Evolutionary conservation across 805 yeast genomes (phyloP).

Genomic region (Starmerella bacillaris): DNA sequence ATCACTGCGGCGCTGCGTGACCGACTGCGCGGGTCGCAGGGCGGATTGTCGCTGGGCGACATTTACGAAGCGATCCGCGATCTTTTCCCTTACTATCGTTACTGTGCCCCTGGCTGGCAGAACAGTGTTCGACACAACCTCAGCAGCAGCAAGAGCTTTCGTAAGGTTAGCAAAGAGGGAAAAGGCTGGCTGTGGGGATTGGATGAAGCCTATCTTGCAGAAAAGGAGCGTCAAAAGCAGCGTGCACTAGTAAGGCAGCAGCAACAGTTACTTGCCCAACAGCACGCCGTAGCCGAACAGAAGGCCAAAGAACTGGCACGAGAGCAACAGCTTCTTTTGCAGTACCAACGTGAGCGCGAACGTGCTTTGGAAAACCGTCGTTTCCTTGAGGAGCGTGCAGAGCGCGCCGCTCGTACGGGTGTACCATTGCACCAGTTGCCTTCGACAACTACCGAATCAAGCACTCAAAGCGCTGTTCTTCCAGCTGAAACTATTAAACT

Average conservation of each 20-base stretch:
- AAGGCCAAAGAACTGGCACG: constrained; percentile 18
- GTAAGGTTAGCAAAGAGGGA: constrained; percentile 67
- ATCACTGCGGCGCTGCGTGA: constrained; percentile 63
- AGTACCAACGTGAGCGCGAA: constrained; percentile 17
- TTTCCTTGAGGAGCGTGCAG: constrained; percentile 13
- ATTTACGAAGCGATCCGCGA: constrained; percentile 76
- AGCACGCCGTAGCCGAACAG: constrained; percentile 19
- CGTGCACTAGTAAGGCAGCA: constrained; percentile 22
- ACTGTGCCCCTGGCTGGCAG: constrained; percentile 97
- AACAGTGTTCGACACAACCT: constrained; percentile 80
- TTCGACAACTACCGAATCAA: neutral
- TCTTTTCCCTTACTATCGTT: constrained; percentile 74
- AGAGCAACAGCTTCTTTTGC: constrained; percentile 12
- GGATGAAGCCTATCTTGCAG: constrained; percentile 69
- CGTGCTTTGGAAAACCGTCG: constrained; percentile 15
- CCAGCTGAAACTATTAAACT: constrained; percentile 53
- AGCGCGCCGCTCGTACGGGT: constrained; percentile 14
- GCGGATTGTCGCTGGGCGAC: constrained; percentile 69
- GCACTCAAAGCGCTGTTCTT: constrained; percentile 15
- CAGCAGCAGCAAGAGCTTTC: constrained; percentile 69
- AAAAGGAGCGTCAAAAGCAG: constrained; percentile 57
- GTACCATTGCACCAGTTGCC: constrained; percentile 11
- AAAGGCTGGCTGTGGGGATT: constrained; percentile 91
- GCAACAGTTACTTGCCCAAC: constrained; percentile 20
- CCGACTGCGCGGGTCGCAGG: constrained; percentile 33